Conservation (phyloP, 73 alveolate genomes). For the Tetrahymena elliotti region DNA sequence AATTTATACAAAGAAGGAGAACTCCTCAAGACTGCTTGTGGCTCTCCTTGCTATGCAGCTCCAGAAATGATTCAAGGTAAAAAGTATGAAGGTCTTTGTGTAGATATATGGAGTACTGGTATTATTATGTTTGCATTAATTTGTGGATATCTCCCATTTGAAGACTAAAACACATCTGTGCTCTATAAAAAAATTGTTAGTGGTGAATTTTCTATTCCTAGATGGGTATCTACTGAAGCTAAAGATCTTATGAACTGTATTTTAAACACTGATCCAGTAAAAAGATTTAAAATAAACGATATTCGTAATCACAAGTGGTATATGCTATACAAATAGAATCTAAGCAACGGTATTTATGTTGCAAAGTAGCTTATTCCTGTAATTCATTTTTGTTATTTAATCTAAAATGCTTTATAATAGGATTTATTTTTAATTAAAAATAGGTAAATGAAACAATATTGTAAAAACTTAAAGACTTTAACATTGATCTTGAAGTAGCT, state of each 20-base stretch:
- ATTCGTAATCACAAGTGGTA: slow-evolving; percentile 90
- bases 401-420: not conserved
- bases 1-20: slow-evolving; percentile 42
- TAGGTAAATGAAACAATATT: not conserved
- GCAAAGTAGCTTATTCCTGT: slow-evolving; percentile 51
- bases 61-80: slow-evolving; percentile 61
- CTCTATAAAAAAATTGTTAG: slow-evolving; percentile 46
- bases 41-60: slow-evolving; percentile 65
- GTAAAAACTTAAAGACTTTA: not conserved
- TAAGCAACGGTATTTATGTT: slow-evolving; percentile 34
- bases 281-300: slow-evolving; percentile 67
- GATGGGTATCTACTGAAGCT: slow-evolving; percentile 33
- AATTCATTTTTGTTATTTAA: not conserved
- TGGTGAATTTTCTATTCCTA: slow-evolving; percentile 47
- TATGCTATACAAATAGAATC: slow-evolving; percentile 43
- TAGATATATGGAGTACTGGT: slow-evolving; percentile 58
- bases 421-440: not conserved
- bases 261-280: slow-evolving; percentile 79
- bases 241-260: slow-evolving; percentile 76
- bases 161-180: slow-evolving; percentile 34
- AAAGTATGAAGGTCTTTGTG: slow-evolving; percentile 40
- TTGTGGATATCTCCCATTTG: slow-evolving; percentile 38
- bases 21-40: slow-evolving; percentile 47
- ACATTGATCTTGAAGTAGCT: not conserved
- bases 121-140: slow-evolving; percentile 49